A percentile compares a stretch with the other conserved stretches of the same genome.
Evolutionary conservation across 1,139 yeast species (phyloP).

Genomic region (Zygoascus meyerae): DNA sequence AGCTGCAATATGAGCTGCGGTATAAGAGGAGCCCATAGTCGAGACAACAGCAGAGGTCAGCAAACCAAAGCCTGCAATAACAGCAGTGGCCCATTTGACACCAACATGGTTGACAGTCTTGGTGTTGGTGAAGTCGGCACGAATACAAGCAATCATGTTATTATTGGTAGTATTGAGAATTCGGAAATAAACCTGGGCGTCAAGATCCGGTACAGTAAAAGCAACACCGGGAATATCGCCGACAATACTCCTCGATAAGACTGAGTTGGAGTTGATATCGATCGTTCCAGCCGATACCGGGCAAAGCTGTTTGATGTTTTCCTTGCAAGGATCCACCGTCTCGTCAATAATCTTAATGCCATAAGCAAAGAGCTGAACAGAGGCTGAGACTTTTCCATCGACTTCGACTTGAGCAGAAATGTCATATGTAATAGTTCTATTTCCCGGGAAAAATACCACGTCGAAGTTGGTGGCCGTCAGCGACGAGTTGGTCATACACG

Average conservation of each 20-base stretch:
- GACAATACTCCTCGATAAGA: conserved; percentile 41
- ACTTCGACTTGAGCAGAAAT: conserved; percentile 75
- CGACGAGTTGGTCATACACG: conserved; percentile 89
- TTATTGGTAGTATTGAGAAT: conserved; percentile 41
- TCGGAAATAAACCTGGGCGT: conserved; percentile 79
- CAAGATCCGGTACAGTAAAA: conserved; percentile 87
- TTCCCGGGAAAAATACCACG: conserved; percentile 64
- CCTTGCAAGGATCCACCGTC: conserved; percentile 60
- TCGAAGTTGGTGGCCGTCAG: conserved; percentile 79
- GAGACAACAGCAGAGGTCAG: conserved; percentile 83
- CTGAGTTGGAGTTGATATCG: conserved; percentile 55
- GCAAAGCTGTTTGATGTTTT: conserved; percentile 49
- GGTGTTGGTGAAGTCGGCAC: conserved; percentile 76
- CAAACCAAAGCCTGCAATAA: conserved; percentile 83
- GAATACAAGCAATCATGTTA: conserved; percentile 74
- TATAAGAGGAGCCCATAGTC: conserved; percentile 82
- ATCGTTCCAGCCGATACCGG: conserved; percentile 85
- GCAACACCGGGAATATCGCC: conserved; percentile 72
- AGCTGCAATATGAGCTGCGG: conserved; percentile 96
- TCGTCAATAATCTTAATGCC: conserved; percentile 63
- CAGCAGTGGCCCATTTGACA: conserved; percentile 98
- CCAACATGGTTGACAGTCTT: conserved; percentile 90
- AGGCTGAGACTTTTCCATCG: conserved; percentile 66
- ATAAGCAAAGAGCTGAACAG: conserved; percentile 66
- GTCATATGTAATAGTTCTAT: conserved; percentile 58